Percentiles rank a stretch among this genome's conserved stretches.
Conservation (phyloP, 345 rosid species). For the Moricandia moricandioides region DNA sequence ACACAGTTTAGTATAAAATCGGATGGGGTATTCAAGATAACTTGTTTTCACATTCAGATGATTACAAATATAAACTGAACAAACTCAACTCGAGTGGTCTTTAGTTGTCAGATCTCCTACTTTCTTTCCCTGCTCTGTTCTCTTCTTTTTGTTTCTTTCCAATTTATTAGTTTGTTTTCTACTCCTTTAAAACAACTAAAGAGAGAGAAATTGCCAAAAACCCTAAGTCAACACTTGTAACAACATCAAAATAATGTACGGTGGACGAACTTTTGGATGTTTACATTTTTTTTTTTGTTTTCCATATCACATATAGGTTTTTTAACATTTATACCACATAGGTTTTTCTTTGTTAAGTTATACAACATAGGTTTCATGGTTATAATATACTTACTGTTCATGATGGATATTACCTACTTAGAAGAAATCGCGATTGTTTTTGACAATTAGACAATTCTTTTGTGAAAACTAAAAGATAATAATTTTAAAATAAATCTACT, state of each 20-base stretch:
- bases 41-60: neutral
- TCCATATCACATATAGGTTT: neutral
- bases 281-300: neutral
- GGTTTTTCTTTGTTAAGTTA: no score
- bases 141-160: constrained; percentile 23
- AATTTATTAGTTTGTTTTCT: neutral
- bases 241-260: neutral
- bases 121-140: constrained; percentile 7
- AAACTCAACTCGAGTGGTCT: neutral
- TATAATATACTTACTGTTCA: neutral
- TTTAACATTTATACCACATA: neutral
- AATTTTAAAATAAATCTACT: neutral
- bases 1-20: neutral
- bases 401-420: neutral
- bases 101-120: constrained; percentile 24
- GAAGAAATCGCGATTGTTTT: neutral
- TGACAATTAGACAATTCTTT: neutral
- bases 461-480: neutral
- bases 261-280: neutral
- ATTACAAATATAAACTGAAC: neutral
- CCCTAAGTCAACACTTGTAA: constrained; percentile 17
- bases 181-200: neutral
- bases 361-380: neutral
- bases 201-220: constrained; percentile 18
- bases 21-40: neutral